Conservation (phyloP, 2,329 filamentous ascomycete species). For the Aspergillus sp. region DNA sequence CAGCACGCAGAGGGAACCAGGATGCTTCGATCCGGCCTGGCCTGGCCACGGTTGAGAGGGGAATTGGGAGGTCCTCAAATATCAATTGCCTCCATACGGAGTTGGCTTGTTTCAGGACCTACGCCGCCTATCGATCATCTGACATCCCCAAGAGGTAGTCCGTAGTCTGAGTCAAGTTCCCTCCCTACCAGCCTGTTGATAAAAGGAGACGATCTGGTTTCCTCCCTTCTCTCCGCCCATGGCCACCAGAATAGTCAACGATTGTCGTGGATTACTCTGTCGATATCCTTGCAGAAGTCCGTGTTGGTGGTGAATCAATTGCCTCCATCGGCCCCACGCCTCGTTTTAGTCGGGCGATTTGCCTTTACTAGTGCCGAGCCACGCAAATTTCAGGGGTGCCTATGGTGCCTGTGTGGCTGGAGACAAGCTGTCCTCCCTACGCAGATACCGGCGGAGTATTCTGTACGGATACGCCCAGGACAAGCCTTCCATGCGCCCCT, state of each 20-base stretch:
- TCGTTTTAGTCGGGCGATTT: conserved; percentile 4
- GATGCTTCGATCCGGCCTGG: not conserved
- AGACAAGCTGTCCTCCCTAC: not conserved
- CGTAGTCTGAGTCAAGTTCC: no score
- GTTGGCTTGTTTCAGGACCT: no score
- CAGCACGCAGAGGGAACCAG: not conserved
- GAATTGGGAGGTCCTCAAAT: no score
- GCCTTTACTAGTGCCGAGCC: conserved; percentile 2
- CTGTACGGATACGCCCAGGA: no score
- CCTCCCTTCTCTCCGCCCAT: no score
- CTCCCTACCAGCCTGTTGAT: no score
- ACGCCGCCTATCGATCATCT: no score
- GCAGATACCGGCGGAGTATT: not conserved
- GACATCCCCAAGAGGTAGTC: no score
- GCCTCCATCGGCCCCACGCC: conserved; percentile 11
- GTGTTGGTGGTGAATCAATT: conserved; percentile 17
- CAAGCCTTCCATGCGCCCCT: no score
- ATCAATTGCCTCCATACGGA: no score
- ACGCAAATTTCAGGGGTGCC: conserved; percentile 5
- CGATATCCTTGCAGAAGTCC: conserved; percentile 15
- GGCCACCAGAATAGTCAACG: not conserved
- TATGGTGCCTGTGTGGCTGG: not conserved
- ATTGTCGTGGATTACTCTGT: not conserved
- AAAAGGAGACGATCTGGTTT: no score
- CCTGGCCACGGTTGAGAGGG: no score